Percentiles rank a stretch among this genome's conserved stretches.
These are phyloP conservation scores for Collybia mongolica DNA, from an alignment of 768 basidiomycete species.

Conservation along the genomic window DNA sequence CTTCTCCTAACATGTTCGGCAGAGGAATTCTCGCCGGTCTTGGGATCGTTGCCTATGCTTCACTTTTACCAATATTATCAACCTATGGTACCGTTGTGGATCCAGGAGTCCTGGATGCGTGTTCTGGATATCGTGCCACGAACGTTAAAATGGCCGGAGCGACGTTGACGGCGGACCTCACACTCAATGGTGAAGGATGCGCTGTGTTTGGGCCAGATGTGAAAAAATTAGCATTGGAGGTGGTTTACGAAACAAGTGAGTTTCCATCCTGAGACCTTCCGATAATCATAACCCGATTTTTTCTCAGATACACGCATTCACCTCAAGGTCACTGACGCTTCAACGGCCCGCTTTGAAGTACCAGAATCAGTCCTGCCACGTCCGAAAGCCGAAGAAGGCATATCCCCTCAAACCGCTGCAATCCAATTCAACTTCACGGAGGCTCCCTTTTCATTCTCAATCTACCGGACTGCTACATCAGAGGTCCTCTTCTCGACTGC, in stretches of 20 bases:
- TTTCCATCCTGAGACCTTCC: not conserved
- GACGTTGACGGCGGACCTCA: constrained; percentile 48
- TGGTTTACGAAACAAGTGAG: constrained; percentile 60
- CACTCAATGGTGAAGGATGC: constrained; percentile 52
- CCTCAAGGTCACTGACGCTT: constrained; percentile 57
- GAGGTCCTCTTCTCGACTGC: constrained; percentile 65
- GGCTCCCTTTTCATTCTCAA: constrained; percentile 61
- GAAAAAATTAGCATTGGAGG: constrained; percentile 41
- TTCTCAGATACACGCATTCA: constrained; percentile 54
- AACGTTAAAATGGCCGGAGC: constrained; percentile 39
- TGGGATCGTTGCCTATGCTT: too few relatives aligned
- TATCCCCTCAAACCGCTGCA: constrained; percentile 29
- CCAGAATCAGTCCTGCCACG: constrained; percentile 62
- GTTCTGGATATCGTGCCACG: constrained; percentile 56
- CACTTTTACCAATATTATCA: too few relatives aligned
- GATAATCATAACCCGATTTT: not conserved
- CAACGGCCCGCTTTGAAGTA: constrained; percentile 55
- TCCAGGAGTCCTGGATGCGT: constrained; percentile 47
- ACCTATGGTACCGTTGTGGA: constrained; percentile 19
- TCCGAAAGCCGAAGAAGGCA: constrained; percentile 30
- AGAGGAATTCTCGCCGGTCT: too few relatives aligned
- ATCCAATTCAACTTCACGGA: constrained; percentile 62
- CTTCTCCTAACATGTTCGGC: too few relatives aligned
- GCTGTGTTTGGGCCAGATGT: constrained; percentile 61
- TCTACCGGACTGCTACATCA: constrained; percentile 43